Evolutionary conservation across 2,329 filamentous ascomycete genomes (phyloP), one percentile per base, ranked within the genome.

Genomic region (Helotiales sp.): DNA sequence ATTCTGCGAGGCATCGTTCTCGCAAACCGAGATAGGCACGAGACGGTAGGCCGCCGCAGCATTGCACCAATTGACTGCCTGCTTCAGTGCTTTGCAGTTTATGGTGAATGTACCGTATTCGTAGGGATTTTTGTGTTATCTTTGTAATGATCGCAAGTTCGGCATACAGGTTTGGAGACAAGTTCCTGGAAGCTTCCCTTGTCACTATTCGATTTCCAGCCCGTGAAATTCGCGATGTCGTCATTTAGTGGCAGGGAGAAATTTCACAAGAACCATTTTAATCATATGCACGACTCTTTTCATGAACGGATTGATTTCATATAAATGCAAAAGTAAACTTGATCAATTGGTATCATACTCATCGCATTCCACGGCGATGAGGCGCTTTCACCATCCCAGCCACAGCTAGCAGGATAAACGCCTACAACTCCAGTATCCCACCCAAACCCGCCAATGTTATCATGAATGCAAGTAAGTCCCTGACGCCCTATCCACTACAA

Each of bases 1-100:
- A 51, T 42, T 59, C 53, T 58, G 55, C 22, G 52, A 40, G 53
- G 9, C 42, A 48, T 15, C 44, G 47, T 53, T 25, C 52, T 47
- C 30, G 48, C 55, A 34, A 59, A 52, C 24, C 63, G 65, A 57
- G 58, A 52, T 54, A 66, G 40, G 52, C 54, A 61, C 59, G 52
- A 40, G n/a, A 59, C 49, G 30, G 63, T 59, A 36, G 57, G 60
- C 53, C 61, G 67, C 52, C 56, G 50, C 31, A 67, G 60, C 67
- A 68, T 67, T 55, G 56, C 49, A 48, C 58, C 49, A 62, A 60
- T 66, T 63, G 59, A 57, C 46, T 38, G 27, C 36, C 42, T 31
- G 49, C 13, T 12, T 38, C 17, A 17, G 22, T 17, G 6, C 12
- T 40, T 25, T 12, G 33, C 33, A 27, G 33, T 19, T 48, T 54